A percentile compares a stretch with the other conserved stretches of the same genome.
These are phyloP conservation scores for Danielozyma ontarioensis DNA, from an alignment of 805 yeast species.

Conservation along the genomic window DNA sequence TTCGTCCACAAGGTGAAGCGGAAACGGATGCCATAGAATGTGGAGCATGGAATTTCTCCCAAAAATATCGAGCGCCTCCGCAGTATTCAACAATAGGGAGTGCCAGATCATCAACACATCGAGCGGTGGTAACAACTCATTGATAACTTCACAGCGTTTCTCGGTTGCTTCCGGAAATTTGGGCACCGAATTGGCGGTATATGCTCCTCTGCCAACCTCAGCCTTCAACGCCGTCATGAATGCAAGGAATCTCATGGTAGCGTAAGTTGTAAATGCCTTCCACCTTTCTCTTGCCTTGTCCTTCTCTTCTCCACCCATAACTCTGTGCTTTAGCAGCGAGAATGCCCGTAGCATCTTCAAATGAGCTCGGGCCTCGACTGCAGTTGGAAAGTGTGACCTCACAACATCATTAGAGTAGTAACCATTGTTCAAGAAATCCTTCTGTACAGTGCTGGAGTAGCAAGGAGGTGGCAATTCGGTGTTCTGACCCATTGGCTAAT, in stretches of 20 bases:
- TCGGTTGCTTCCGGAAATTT: slow-evolving; percentile 1
- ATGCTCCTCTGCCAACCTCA: neutral
- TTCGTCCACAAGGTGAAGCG: neutral
- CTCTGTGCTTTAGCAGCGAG: slow-evolving; percentile 9
- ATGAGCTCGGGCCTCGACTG: slow-evolving; percentile 17
- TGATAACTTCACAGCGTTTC: slow-evolving; percentile 1
- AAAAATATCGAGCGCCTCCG: neutral
- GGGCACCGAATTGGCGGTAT: neutral
- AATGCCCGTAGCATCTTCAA: slow-evolving; percentile 19
- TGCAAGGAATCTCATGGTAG: slow-evolving; percentile 16
- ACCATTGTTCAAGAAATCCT: too few species aligned
- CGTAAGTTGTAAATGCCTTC: slow-evolving; percentile 18
- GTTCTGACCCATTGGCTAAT: too few species aligned
- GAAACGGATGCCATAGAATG: neutral
- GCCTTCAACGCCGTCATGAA: slow-evolving; percentile 16
- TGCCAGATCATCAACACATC: slow-evolving; percentile 21
- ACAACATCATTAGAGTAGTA: too few species aligned
- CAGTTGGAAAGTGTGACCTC: too few species aligned
- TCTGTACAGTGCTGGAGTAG: too few species aligned
- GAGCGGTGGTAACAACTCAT: slow-evolving; percentile 13
- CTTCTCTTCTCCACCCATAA: too few species aligned
- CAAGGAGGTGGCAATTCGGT: too few species aligned
- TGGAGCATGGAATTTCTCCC: neutral
- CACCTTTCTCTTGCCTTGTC: slow-evolving; percentile 9
- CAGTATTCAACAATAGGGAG: slow-evolving; percentile 10